These are phyloP conservation scores for Allium sativum DNA, from an alignment of 106 monocot species.

Conservation along the genomic window DNA sequence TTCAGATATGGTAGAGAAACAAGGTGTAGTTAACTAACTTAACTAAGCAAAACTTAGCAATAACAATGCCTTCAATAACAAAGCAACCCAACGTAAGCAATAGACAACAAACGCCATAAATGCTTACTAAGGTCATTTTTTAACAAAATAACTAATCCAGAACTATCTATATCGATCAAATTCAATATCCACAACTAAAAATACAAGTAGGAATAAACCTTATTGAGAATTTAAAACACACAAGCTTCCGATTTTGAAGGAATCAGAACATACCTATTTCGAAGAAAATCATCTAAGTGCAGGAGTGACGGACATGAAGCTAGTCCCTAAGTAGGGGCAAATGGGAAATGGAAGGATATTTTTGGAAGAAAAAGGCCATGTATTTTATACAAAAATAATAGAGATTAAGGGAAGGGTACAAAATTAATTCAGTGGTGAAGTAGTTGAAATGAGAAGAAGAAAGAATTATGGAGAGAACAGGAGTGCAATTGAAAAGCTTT, in stretches of 20 bases:
- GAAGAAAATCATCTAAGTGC: background rate
- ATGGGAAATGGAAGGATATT: conserved; percentile 1
- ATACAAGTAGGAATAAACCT: background rate
- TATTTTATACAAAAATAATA: no score
- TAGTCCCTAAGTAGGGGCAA: background rate
- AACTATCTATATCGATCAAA: background rate
- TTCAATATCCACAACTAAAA: background rate
- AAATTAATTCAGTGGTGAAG: no score
- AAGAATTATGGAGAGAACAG: no score
- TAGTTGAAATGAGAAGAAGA: no score
- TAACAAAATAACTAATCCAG: background rate
- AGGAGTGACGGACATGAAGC: background rate
- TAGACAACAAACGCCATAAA: background rate
- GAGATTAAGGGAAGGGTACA: no score
- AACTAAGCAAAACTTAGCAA: no score
- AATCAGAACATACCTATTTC: background rate
- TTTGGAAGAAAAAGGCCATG: conserved; percentile 1
- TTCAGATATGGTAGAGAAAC: background rate
- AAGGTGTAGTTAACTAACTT: no score
- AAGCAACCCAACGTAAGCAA: background rate
- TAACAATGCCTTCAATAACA: background rate
- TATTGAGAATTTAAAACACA: background rate
- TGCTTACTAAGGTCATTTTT: background rate
- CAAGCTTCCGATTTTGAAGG: background rate
- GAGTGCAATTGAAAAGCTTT: no score